Percentiles rank a stretch among this genome's conserved stretches.
These are phyloP conservation scores for Jackrogersella multiformis DNA, from an alignment of 495 filamentous ascomycete species.

Conservation along the genomic window DNA sequence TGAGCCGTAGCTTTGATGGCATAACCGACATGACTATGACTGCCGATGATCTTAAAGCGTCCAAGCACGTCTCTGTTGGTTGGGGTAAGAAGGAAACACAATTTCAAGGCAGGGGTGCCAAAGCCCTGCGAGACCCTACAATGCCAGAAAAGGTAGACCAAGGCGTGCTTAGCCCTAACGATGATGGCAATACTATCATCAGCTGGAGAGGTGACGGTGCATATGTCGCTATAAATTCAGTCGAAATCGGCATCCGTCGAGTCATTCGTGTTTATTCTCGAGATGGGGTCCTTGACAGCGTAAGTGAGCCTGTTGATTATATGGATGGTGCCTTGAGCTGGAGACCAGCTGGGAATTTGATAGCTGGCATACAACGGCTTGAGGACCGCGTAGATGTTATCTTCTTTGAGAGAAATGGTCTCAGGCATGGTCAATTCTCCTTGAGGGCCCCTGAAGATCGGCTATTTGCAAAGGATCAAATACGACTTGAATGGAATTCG, in stretches of 20 bases:
- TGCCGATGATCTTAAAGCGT: slow-evolving; percentile 80
- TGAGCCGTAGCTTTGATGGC: slow-evolving; percentile 91
- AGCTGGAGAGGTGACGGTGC: slow-evolving; percentile 96
- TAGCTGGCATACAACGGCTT: slow-evolving; percentile 81
- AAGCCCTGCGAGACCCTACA: slow-evolving; percentile 86
- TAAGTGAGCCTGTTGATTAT: slow-evolving; percentile 91
- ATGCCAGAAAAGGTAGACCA: slow-evolving; percentile 93
- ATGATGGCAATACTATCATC: slow-evolving; percentile 75
- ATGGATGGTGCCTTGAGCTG: slow-evolving; percentile 89
- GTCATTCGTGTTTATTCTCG: slow-evolving; percentile 88
- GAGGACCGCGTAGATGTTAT: slow-evolving; percentile 79
- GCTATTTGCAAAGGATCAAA: slow-evolving; percentile 62
- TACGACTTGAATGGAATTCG: slow-evolving; percentile 83
- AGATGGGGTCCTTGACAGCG: slow-evolving; percentile 88
- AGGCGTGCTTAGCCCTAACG: slow-evolving; percentile 74
- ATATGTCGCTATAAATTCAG: slow-evolving; percentile 84
- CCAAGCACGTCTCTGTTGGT: slow-evolving; percentile 95
- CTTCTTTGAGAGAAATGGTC: slow-evolving; percentile 95
- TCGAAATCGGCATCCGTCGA: slow-evolving; percentile 72
- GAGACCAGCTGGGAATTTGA: slow-evolving; percentile 88
- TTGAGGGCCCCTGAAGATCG: slow-evolving; percentile 69
- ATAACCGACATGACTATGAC: slow-evolving; percentile 76
- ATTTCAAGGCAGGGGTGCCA: slow-evolving; percentile 90
- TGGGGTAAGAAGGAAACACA: slow-evolving; percentile 99
- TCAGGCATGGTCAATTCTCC: slow-evolving; percentile 91